Evolutionary conservation across 192 early-diverging fungal species (phyloP).

Genomic region (Coemansia sp.): DNA sequence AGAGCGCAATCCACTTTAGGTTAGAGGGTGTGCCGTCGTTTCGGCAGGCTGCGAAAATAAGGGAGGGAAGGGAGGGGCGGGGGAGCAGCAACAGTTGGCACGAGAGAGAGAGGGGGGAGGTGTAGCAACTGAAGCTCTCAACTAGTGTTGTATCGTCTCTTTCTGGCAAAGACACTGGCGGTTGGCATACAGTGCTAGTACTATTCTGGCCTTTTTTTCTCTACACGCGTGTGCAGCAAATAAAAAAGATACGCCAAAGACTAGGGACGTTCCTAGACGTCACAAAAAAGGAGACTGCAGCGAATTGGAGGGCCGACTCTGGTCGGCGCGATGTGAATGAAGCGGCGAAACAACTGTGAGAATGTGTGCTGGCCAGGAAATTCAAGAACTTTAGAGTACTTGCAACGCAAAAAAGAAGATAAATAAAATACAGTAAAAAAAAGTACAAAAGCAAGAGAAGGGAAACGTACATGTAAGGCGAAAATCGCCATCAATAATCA

Average conservation of each 20-base stretch:
- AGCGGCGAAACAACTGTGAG: background rate
- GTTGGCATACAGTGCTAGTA: background rate
- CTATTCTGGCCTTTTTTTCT: background rate
- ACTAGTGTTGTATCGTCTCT: background rate
- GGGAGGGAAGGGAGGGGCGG: background rate
- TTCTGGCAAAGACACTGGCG: background rate
- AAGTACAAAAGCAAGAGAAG: slow-evolving; percentile 5
- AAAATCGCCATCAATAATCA: slow-evolving; percentile 1
- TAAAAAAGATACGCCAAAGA: background rate
- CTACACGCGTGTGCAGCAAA: background rate
- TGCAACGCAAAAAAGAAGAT: background rate
- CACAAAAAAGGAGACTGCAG: background rate
- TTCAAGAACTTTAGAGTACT: background rate
- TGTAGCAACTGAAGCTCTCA: background rate
- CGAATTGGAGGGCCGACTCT: background rate
- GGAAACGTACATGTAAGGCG: background rate
- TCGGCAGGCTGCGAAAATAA: background rate
- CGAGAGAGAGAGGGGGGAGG: background rate
- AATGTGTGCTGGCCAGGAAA: background rate
- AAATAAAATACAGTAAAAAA: slow-evolving; percentile 5
- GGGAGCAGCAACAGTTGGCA: background rate
- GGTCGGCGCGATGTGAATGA: background rate
- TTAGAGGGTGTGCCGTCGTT: background rate
- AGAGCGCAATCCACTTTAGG: background rate
- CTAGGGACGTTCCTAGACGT: background rate